Conservation (phyloP, 495 filamentous ascomycete genomes). For the Penicillium macrosclerotiorum region DNA sequence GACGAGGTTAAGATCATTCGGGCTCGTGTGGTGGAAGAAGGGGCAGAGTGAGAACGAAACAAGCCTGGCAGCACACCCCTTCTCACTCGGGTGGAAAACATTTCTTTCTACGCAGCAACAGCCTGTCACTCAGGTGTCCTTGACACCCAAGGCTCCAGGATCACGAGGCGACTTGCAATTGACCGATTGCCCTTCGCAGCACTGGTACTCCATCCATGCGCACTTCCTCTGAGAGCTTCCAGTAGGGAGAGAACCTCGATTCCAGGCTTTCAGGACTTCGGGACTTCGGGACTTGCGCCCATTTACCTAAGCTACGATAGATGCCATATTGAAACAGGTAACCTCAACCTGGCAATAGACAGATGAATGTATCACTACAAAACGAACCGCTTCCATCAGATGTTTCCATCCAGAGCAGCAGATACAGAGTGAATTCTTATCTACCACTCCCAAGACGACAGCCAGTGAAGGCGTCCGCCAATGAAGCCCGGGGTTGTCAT, state of each 20-base stretch:
- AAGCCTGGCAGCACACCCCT: neutral
- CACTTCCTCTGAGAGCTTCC: too few species aligned
- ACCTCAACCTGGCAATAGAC: conserved; percentile 14
- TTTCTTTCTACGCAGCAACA: neutral
- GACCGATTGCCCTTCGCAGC: too few species aligned
- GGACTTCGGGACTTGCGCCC: conserved; percentile 9
- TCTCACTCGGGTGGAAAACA: too few species aligned
- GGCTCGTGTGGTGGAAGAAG: conserved; percentile 63
- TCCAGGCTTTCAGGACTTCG: neutral
- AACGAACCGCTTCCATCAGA: conserved; percentile 82
- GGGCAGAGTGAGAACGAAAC: conserved; percentile 35
- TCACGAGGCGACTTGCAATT: too few species aligned
- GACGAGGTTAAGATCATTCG: conserved; percentile 81
- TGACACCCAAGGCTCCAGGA: too few species aligned
- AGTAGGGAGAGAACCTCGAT: neutral
- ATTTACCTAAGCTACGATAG: conserved; percentile 6
- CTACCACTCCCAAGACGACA: conserved; percentile 63
- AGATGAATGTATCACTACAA: conserved; percentile 53
- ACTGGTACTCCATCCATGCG: too few species aligned
- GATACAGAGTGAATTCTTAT: conserved; percentile 82
- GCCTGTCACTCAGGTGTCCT: too few species aligned
- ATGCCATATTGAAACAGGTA: neutral
- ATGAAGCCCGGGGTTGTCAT: conserved; percentile 42
- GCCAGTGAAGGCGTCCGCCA: conserved; percentile 70
- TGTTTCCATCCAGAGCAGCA: conserved; percentile 79